These are phyloP conservation scores for Hyphopichia khmerensis DNA, from an alignment of 1,139 yeast species.

Conservation along the genomic window DNA sequence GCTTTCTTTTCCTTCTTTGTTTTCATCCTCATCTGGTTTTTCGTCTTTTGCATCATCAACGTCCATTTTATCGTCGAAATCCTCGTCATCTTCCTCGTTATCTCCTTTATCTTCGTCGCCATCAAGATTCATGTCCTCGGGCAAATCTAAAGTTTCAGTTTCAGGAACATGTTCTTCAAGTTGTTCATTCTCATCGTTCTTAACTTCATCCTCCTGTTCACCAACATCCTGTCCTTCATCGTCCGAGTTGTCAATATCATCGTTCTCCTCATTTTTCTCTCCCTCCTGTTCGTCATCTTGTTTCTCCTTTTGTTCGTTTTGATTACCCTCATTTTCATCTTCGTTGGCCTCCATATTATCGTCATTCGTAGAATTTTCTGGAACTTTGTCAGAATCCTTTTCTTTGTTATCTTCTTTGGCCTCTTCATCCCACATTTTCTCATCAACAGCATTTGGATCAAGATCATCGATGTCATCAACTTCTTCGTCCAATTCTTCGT, in stretches of 20 bases:
- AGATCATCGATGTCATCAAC: conserved; percentile 85
- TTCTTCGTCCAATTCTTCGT: conserved; percentile 80
- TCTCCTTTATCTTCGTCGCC: conserved; percentile 62
- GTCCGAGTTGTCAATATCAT: conserved; percentile 37
- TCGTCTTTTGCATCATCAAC: conserved; percentile 17
- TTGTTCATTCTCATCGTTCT: conserved; percentile 69
- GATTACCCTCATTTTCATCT: conserved; percentile 40
- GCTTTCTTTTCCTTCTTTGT: conserved; percentile 12
- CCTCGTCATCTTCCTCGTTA: conserved; percentile 33
- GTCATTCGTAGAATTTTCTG: conserved; percentile 52
- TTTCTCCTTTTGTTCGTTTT: conserved; percentile 37
- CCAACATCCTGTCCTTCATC: conserved; percentile 65
- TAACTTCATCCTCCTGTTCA: conserved; percentile 76
- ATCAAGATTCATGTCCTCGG: conserved; percentile 84
- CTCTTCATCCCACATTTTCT: conserved; percentile 98
- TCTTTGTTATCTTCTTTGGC: conserved; percentile 72
- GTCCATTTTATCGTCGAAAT: conserved; percentile 28
- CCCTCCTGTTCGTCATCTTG: conserved; percentile 21
- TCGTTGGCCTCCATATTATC: conserved; percentile 67
- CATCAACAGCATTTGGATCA: conserved; percentile 95
- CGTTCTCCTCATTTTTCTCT: conserved; percentile 18
- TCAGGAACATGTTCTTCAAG: conserved; percentile 75
- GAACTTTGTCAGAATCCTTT: conserved; percentile 67
- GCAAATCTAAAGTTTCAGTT: conserved; percentile 75
- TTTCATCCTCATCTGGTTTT: conserved; percentile 13